Percentiles rank a stretch among this genome's conserved stretches.
These are phyloP conservation scores for Capsicum chinense DNA, from an alignment of 257 asterid species.

Conservation along the genomic window DNA sequence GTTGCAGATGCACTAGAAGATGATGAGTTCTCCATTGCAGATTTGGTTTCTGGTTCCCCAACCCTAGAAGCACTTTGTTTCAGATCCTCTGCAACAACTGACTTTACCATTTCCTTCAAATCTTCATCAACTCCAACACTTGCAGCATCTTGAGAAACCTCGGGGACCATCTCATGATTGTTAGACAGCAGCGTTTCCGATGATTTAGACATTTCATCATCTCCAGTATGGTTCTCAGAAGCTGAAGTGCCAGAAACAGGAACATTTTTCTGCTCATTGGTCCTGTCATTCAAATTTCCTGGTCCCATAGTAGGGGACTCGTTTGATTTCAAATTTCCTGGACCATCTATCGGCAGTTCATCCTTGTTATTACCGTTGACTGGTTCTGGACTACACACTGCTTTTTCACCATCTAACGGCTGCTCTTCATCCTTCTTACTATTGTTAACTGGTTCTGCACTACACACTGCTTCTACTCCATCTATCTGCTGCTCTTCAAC, in stretches of 20 bases:
- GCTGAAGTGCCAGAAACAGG: conserved; percentile 2
- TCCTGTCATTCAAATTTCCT: conserved; percentile 25
- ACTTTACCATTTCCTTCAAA: conserved; percentile 43
- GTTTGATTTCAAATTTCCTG: not conserved
- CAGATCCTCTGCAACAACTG: conserved; percentile 38
- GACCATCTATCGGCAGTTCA: not conserved
- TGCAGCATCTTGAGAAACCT: conserved; percentile 41
- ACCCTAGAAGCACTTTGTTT: conserved; percentile 39
- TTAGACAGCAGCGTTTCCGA: conserved; percentile 24
- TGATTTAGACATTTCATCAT: conserved; percentile 30
- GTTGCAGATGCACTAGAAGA: conserved; percentile 47
- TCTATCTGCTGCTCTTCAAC: conserved; percentile 6
- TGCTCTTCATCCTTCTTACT: not conserved
- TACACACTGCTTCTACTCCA: not conserved
- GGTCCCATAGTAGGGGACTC: not conserved
- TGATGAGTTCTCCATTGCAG: conserved; percentile 45
- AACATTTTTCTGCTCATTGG: conserved; percentile 10
- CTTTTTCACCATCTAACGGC: conserved; percentile 12
- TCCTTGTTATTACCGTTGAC: not conserved
- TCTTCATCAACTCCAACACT: conserved; percentile 39
- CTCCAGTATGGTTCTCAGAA: conserved; percentile 28
- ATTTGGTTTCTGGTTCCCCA: conserved; percentile 39
- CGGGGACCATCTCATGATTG: conserved; percentile 39
- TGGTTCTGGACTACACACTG: not conserved
- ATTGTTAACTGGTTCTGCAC: conserved; percentile 6